These are phyloP conservation scores for Penicillium olsonii DNA, from an alignment of 2,329 filamentous ascomycete species.

Conservation along the genomic window DNA sequence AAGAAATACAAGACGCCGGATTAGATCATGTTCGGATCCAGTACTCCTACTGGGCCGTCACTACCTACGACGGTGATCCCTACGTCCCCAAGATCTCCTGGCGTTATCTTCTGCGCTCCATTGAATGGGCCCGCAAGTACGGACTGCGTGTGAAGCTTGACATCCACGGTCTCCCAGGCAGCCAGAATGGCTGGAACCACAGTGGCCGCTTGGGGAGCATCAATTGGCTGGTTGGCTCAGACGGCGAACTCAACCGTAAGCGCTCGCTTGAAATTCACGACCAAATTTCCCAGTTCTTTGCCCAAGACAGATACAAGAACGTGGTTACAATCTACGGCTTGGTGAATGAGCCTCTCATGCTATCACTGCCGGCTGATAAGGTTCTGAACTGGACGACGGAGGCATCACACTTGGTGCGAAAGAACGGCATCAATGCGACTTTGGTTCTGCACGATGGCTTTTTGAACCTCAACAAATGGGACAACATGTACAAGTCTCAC, in stretches of 20 bases:
- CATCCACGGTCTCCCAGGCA: slow-evolving; percentile 85
- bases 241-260: slow-evolving; percentile 75
- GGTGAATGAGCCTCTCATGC: slow-evolving; percentile 92
- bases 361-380: slow-evolving; percentile 61
- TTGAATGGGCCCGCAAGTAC: slow-evolving; percentile 92
- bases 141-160: slow-evolving; percentile 92
- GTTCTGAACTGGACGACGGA: slow-evolving; percentile 79
- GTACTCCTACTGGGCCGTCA: slow-evolving; percentile 92
- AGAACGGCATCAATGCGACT: slow-evolving; percentile 71
- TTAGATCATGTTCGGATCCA: slow-evolving; percentile 97
- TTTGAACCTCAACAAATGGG: slow-evolving; percentile 87
- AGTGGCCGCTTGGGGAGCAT: slow-evolving; percentile 80
- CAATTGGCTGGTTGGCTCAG: slow-evolving; percentile 86
- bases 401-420: slow-evolving; percentile 71
- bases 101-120: slow-evolving; percentile 88
- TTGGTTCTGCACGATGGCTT: slow-evolving; percentile 95
- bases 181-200: slow-evolving; percentile 98
- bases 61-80: slow-evolving; percentile 79
- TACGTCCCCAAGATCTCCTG: slow-evolving; percentile 86
- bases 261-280: slow-evolving; percentile 86
- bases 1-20: slow-evolving; percentile 80
- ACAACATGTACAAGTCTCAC: slow-evolving; percentile 73
- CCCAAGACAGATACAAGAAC: slow-evolving; percentile 89
- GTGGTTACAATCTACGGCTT: slow-evolving; percentile 91
- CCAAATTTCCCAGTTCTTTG: slow-evolving; percentile 85